Evolutionary conservation across 1,284 basidiomycete species (phyloP), one percentile per base, ranked within the genome.

Genomic region (Ustilago lituana): DNA sequence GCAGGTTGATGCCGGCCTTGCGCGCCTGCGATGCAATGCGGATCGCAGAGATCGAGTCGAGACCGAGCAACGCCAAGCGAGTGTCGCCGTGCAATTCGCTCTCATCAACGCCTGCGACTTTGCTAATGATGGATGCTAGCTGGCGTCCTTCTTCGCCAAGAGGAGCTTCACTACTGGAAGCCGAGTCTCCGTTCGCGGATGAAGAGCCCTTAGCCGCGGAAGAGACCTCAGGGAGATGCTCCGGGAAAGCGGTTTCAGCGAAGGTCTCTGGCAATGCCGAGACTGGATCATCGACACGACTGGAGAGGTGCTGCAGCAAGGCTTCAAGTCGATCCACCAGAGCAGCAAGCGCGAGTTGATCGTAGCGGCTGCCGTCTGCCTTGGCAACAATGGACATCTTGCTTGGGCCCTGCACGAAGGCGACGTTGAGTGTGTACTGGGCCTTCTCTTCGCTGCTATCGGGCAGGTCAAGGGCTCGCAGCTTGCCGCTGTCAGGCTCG

Each of bases 21-120:
- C 77, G 67, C 3, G 72, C 70, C 41, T 59, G 68, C 6, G 73
- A 65, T 4, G 74, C 75, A 29, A 81, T 66, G 23, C 70, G 67
- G 38, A 81, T 78, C 2, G 78, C 69, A 23, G 73, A 72, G 41
- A 81, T 78, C 14, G 79, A 81, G 47, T 81, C 79, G 24, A 81
- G 60, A 12, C 79, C 78, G 2, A 81, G 58, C n/a, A 52, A 35
- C 3, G 66, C 53, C 22, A 80, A 50, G 6, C 67, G 61, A 6
- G 72, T 75, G 22, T 51, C 17, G 17, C 63, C 49, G 9, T 55
- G 50, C 24, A 72, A 36, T 33, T 69, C 54, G 22, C 15, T 48
- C 15, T 54, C 22, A 11, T 46, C 55, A 9, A 68, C 48, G 11
- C 50, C 54, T 2, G 64, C 69, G 6, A 70, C 59, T 15, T 55